These are phyloP conservation scores for Syzygium malaccense DNA, from an alignment of 441 rosid species.

Conservation along the genomic window DNA sequence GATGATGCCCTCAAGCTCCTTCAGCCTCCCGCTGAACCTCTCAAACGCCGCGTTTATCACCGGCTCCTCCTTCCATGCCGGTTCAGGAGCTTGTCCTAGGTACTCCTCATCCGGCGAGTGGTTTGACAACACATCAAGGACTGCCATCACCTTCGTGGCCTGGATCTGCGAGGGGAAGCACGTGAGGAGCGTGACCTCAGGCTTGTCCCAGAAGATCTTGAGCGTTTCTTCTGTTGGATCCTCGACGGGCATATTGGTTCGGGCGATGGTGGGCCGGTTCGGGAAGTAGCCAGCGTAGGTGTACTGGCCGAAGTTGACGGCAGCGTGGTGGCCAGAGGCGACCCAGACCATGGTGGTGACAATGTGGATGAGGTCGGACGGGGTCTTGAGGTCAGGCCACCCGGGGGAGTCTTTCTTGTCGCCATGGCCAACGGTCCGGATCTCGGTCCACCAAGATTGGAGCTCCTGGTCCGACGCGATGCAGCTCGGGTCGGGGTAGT, in stretches of 20 bases:
- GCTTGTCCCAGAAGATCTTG: constrained; percentile 27
- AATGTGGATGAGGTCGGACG: constrained; percentile 30
- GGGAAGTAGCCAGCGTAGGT: constrained; percentile 65
- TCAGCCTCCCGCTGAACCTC: constrained; percentile 30
- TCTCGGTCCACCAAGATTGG: constrained; percentile 47
- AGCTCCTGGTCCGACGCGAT: constrained; percentile 34
- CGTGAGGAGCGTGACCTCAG: constrained; percentile 30
- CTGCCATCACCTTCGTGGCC: constrained; percentile 45
- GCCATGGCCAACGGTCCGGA: constrained; percentile 33
- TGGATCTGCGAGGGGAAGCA: constrained; percentile 58
- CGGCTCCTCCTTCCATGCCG: constrained; percentile 43
- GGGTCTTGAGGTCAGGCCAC: constrained; percentile 43
- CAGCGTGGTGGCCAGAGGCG: constrained; percentile 47
- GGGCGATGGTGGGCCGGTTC: constrained; percentile 52
- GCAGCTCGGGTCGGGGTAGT: constrained; percentile 23
- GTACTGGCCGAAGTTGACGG: constrained; percentile 71
- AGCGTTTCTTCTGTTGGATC: constrained; percentile 29
- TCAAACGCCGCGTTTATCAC: constrained; percentile 54
- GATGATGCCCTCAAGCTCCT: constrained; percentile 30
- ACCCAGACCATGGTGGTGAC: constrained; percentile 49
- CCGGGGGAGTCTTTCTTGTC: constrained; percentile 43
- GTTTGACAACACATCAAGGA: constrained; percentile 41
- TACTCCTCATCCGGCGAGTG: constrained; percentile 81
- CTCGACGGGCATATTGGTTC: constrained; percentile 47
- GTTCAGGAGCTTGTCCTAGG: constrained; percentile 41